Evolutionary conservation across 2,329 filamentous ascomycete genomes (phyloP), one percentile per base, ranked within the genome.

Genomic region (Zymoseptoria passerinii): DNA sequence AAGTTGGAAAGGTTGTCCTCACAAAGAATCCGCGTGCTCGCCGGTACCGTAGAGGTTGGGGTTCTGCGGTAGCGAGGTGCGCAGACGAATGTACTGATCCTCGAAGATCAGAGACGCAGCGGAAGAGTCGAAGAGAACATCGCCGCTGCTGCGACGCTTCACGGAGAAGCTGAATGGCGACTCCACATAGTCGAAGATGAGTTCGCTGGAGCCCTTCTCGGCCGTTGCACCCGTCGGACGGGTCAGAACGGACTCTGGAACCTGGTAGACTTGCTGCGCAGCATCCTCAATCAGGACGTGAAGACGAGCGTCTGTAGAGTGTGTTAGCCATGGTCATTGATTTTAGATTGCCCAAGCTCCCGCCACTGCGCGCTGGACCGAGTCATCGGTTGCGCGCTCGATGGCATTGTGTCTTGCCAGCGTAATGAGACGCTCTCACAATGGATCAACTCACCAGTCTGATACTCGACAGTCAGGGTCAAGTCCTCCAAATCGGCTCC

Each of bases 21-120:
- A 68, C 66, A 72, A 72, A 1, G 84, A 78, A 65, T 92, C 88
- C 2, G 82, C 85, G 70, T 90, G 87, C 73, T 92, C 89, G 40
- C 89, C 89, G 1, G 92, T 78, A 0, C 90, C 89, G 69, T 94
- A 94, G 5, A 94, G 75, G 66, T 87, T 83, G 0, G 88, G 87
- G 55, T 84, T 77, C 0, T 81, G 72, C 0, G 89, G 88, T 9
- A 94, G 77, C 60, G 78, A 81, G 1, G 89, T 92, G 50, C 87
- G 81, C 59, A 92, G 77, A 19, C 85, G 83, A 23, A 94, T 73
- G 67, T 90, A 94, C 71, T 94, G 89, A 9, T 83, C 83, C 73
- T 94, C 86, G 66, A 91, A 94, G 50, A 94, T 77, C 9, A 94
- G 75, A 8, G 78, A 77, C 3, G 82, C 81, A 0, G 80, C 85